phyloP scores from a whole-genome alignment of 2,329 filamentous ascomycete genomes.

The Calonectria pauciramosa region DNA sequence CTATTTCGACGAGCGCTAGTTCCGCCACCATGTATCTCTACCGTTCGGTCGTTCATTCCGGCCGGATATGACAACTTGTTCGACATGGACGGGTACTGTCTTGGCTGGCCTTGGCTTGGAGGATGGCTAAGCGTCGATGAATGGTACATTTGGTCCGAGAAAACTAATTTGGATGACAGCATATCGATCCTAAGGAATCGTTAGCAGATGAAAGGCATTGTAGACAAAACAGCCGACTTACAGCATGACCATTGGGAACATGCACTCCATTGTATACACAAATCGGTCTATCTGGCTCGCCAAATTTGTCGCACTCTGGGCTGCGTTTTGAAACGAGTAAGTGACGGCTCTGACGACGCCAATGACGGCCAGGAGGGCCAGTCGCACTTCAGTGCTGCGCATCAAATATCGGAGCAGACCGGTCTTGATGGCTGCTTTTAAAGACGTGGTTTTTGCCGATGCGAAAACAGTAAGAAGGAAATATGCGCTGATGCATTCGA shows the following conservation, averaged over 20 bases:
- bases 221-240: conserved; percentile 38
- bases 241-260: conserved; percentile 58
- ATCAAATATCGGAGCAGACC: conserved; percentile 56
- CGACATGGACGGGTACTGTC: conserved; percentile 28
- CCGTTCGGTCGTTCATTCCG: conserved; percentile 40
- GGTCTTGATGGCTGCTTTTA: conserved; percentile 47
- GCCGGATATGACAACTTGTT: conserved; percentile 33
- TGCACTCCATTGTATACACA: conserved; percentile 57
- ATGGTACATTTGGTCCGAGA: conserved; percentile 42
- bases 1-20: conserved; percentile 25
- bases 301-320: conserved; percentile 53
- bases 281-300: conserved; percentile 58
- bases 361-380: conserved; percentile 54
- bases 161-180: conserved; percentile 50
- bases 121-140: conserved; percentile 34
- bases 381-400: conserved; percentile 55
- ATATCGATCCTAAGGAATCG: conserved; percentile 47
- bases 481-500: conserved; percentile 56
- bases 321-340: conserved; percentile 55
- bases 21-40: conserved; percentile 39
- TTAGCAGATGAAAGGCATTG: rapidly evolving
- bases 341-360: conserved; percentile 57
- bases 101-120: conserved; percentile 24
- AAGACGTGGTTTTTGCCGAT: conserved; percentile 46
- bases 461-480: conserved; percentile 56